phyloP scores from a whole-genome alignment of 1,284 basidiomycete genomes.

The Agaricales sp. region DNA sequence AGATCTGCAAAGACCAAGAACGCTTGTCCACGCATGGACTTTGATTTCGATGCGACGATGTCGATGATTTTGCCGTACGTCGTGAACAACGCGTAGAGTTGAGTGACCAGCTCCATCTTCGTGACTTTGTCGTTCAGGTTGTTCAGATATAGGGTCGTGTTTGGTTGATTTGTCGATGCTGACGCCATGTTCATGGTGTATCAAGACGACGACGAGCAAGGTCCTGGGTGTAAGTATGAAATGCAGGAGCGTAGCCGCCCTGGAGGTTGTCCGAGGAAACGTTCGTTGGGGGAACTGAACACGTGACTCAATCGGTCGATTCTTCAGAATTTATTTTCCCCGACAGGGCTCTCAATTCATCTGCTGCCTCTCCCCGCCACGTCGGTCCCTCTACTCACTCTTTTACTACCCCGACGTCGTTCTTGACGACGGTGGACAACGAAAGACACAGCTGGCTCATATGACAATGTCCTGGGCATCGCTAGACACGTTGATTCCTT shows the following conservation, averaged over 20 bases:
- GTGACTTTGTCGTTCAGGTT: conserved; percentile 93
- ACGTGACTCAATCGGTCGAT: not conserved
- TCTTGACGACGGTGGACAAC: no score
- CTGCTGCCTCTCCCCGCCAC: not conserved
- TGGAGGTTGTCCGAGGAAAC: no score
- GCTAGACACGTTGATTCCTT: not conserved
- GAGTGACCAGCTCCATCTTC: conserved; percentile 81
- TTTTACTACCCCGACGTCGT: not conserved
- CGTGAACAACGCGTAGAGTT: conserved; percentile 86
- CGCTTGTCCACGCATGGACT: conserved; percentile 89
- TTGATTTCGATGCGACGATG: conserved; percentile 84
- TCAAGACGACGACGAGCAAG: conserved; percentile 4
- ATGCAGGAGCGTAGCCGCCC: not conserved
- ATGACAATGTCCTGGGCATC: not conserved
- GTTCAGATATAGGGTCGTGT: conserved; percentile 87
- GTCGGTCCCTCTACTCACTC: not conserved
- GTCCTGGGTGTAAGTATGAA: conserved; percentile 16
- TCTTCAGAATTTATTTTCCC: not conserved
- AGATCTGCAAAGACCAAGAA: conserved; percentile 94
- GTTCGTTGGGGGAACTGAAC: not conserved
- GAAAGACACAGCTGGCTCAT: not conserved
- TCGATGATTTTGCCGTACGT: conserved; percentile 93
- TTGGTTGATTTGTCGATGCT: conserved; percentile 52
- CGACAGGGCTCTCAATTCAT: not conserved
- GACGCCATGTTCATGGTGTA: conserved; percentile 31